Base-by-base conservation (phyloP, 1,284 basidiomycete genomes). In the Gomphus bonarii region DNA sequence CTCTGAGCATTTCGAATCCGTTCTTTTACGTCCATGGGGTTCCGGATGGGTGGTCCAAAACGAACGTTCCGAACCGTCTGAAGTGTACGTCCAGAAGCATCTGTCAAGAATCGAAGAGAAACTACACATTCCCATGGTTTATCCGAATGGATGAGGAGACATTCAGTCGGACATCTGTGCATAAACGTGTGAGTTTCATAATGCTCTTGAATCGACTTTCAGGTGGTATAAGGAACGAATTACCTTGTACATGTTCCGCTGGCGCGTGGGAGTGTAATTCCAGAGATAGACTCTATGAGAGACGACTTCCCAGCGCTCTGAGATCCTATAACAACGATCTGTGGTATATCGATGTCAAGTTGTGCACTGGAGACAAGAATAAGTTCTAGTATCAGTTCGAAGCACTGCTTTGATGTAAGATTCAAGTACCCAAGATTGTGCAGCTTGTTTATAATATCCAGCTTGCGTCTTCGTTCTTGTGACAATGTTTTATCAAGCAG, bases 291-390 rank as follows among this genome's bases (percentile, higher is more conserved):
- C 62, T 89, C 85, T 14, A 89, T 85, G 1, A 88, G 71, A 0
- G 84, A 86, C 0, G 83, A 85, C 62, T 89, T 89, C 0, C 86
- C 87, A 0, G 82, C 81, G 49, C 80, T 84, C 61, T 86, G 84
- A 8, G 72, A 75, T 0, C 84, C 84, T 9, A 86, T 76, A 48
- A 84, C 85, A 0, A 80, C 83, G 16, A 88, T 85, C 62, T 79
- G 74, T 0, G 86, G 85, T 0, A 88, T 69, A 63, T 87, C 83
- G 3, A 88, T 78, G 51, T 87, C 83, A 1, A 76, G 70, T 61
- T 84, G 77, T 0, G 82, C 78, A 0, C 84, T 87, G 49, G 31
- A 50, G 31, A n/a, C 18, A 12, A 1, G 14, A 54, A 36, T 50
- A 5, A 50, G 18, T 31, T 50, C 30, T 12, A 18, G 12, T 7